Evolutionary conservation across 139 green algal species (phyloP), one percentile per base, ranked within the genome.

Genomic region (Coccomyxa sp.): DNA sequence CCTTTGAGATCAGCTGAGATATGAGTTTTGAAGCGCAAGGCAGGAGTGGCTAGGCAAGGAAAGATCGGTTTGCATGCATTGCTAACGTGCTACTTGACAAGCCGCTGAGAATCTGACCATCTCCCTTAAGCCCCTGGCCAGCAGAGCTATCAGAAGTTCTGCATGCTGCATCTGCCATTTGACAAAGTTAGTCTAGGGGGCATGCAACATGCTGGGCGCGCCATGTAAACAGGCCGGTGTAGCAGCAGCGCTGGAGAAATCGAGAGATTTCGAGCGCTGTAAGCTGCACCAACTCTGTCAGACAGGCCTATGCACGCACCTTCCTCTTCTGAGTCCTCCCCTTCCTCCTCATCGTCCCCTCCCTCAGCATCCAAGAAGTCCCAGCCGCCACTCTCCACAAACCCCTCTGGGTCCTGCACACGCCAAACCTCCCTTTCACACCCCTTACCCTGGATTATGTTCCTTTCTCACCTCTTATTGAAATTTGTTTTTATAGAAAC

Each of bases 311-410:
- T 7, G 38, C 18, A 75, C 38, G 79, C 60, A 59, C 38, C 32
- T 15, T 79, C 84, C 17, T 93, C 94, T 76, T 96, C 94, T 66
- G 90, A 91, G 63, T 86, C 84, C 74, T 91, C 88, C 27, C 93
- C 95, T 18, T 90, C 93, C 51, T 96, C 94, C 0, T 91, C 93
- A 17, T 95, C 94, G 31, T 81, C 89, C 68, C 97, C 95, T 30
- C 80, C 91, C 83, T 99, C 94, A 74, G 94, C 91, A 91, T 99
- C 94, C 58, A 99, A 90, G 88, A 99, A 99, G 85, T 94, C 92
- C 97, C 97, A 99, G 45, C 97, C 97, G 45, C 97, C 97, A 28
- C 94, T 87, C 76, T 95, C 93, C 10, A 98, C 85, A 82, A 98
- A 99, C 28, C 85, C 91, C 57, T 98, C 91, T 0, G 96, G 96